These are phyloP conservation scores for Curvularia spicifera DNA, from an alignment of 2,329 filamentous ascomycete genomes.

Conservation along the genomic window DNA sequence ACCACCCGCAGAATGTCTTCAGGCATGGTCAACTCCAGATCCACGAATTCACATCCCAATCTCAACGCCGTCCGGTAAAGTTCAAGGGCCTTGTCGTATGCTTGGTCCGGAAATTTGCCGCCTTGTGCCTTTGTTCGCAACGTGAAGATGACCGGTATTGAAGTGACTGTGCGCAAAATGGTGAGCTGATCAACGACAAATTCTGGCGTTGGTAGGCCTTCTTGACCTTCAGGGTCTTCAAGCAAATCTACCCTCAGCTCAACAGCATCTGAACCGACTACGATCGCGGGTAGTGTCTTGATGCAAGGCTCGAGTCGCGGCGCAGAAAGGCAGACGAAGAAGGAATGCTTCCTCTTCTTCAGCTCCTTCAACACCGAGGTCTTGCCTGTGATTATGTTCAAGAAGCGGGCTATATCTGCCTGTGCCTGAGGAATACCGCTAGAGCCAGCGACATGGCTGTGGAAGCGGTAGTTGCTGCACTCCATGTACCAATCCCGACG, in stretches of 20 bases:
- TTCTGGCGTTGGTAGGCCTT: slow-evolving; percentile 68
- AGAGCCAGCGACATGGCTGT: slow-evolving; percentile 71
- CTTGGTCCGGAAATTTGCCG: slow-evolving; percentile 82
- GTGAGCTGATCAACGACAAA: slow-evolving; percentile 84
- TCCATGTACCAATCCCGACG: slow-evolving; percentile 88
- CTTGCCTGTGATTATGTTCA: slow-evolving; percentile 71
- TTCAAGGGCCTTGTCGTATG: slow-evolving; percentile 70
- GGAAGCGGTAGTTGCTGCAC: slow-evolving; percentile 94
- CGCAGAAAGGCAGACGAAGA: slow-evolving; percentile 90
- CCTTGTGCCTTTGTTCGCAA: slow-evolving; percentile 85
- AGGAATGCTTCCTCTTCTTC: slow-evolving; percentile 73
- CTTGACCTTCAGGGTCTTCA: slow-evolving; percentile 67
- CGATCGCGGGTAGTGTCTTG: slow-evolving; percentile 71
- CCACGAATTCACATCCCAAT: slow-evolving; percentile 88
- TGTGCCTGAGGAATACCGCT: slow-evolving; percentile 60
- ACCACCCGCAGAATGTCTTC: slow-evolving; percentile 75
- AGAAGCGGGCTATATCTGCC: slow-evolving; percentile 75
- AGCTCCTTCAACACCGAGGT: slow-evolving; percentile 61
- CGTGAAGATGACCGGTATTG: slow-evolving; percentile 89
- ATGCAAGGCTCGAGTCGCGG: slow-evolving; percentile 72
- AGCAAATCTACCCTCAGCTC: slow-evolving; percentile 93
- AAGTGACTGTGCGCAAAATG: slow-evolving; percentile 72
- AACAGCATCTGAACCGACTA: slow-evolving; percentile 88
- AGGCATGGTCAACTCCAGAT: slow-evolving; percentile 87
- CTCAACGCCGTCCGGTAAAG: slow-evolving; percentile 81